Percentiles rank a stretch among this genome's conserved stretches.
These are phyloP conservation scores for Astragalus glycyphyllos DNA, from an alignment of 306 rosid species.

Conservation along the genomic window DNA sequence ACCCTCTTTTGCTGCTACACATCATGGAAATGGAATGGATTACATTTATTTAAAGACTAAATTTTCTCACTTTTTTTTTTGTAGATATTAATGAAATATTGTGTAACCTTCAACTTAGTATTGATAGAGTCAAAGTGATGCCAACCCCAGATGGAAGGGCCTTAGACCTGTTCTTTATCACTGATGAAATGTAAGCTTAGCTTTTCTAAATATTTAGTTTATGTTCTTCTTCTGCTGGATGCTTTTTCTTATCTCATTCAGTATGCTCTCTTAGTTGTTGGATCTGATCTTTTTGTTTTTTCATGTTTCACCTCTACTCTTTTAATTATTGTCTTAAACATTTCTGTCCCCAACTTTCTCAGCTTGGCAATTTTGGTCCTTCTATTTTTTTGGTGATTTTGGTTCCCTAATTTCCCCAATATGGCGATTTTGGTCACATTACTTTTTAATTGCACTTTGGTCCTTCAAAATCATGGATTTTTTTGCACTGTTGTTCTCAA, in stretches of 20 bases:
- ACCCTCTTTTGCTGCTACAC: neutral
- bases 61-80: neutral
- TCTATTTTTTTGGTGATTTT: too few species aligned
- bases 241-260: slow-evolving; percentile 8
- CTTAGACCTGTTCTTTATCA: slow-evolving; percentile 79
- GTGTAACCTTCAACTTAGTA: slow-evolving; percentile 75
- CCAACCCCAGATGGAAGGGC: slow-evolving; percentile 92
- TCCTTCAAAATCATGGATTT: too few species aligned
- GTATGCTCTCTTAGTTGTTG: slow-evolving; percentile 5
- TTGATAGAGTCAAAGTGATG: slow-evolving; percentile 88
- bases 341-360: too few species aligned
- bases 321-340: neutral
- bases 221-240: slow-evolving; percentile 30
- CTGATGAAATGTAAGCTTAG: slow-evolving; percentile 73
- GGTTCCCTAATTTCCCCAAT: too few species aligned
- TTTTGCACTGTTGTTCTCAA: too few species aligned
- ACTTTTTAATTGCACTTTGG: too few species aligned
- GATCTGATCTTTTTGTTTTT: slow-evolving; percentile 6
- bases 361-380: too few species aligned
- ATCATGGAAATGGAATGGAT: neutral
- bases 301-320: slow-evolving; percentile 23
- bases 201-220: slow-evolving; percentile 27
- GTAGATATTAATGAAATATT: slow-evolving; percentile 78
- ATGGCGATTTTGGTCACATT: too few species aligned
- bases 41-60: slow-evolving; percentile 39